Base-by-base conservation (phyloP, 2,329 filamentous ascomycete species). In the Sporothrix luriei region DNA sequence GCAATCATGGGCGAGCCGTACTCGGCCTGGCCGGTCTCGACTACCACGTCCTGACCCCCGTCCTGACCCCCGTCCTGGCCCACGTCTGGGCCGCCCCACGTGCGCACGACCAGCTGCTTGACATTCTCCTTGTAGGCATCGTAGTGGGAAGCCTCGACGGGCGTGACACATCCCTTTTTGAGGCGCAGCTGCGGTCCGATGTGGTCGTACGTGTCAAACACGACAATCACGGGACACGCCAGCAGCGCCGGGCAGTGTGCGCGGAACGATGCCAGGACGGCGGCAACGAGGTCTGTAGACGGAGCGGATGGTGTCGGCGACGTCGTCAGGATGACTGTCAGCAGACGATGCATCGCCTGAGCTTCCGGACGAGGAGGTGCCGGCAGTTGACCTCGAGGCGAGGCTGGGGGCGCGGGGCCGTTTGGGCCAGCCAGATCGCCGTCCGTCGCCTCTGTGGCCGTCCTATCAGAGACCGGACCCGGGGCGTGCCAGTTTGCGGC, bases 281-380 rank as follows among this genome's bases (percentile, higher is more conserved):
- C 74, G 0, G 79, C 79, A n/a, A 87, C 72, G 0, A 87, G 80
- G 19, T 85, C 84, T 0, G 84, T 84, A 0, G 83, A 82, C 0
- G 85, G 85, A 0, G 83, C 81, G 0, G 84, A 87, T 0, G 85
- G 85, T 0, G 84, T 87, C 0, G 84, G 81, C 2, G 85, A 87
- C 0, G 84, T 87, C 1, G 85, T 86, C 72, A 87, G 80, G 62
- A 87, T 80, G 66, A 84, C 75, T 0, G 82, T 84, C 48, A 84
- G 43, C 10, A 73, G 73, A 14, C 51, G n/a, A 26, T 69, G 33
- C 11, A 73, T 68, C 19, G 51, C 68, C 11, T 3, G 48, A 13
- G 9, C 40, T 43, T 3, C 46, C 14, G 46, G 46, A 11, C 24
- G 49, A 1, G 48, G 21, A 11, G 24, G 24, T n/a, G n/a, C 11